Conservation (phyloP, 805 yeast genomes). For the Teunomyces kruisii region DNA sequence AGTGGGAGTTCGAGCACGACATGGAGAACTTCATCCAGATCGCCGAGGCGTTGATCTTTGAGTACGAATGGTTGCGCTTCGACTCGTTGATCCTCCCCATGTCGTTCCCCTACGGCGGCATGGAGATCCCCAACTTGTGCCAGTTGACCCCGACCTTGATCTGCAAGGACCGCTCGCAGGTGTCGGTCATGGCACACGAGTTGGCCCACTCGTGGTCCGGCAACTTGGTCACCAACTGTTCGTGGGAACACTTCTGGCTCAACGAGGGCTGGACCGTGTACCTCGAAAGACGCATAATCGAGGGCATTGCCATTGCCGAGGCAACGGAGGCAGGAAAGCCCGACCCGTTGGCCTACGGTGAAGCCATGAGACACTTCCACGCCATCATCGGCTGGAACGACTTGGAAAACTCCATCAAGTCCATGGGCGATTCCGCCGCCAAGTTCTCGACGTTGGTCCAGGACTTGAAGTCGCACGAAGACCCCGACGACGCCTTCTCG, state of each 20-base stretch:
- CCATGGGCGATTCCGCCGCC: constrained; percentile 39
- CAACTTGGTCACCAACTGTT: constrained; percentile 34
- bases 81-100: constrained; percentile 35
- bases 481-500: constrained; percentile 34
- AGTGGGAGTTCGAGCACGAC: constrained; percentile 37
- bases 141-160: constrained; percentile 36
- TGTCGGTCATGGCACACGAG: constrained; percentile 36
- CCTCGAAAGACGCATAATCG: constrained; percentile 33
- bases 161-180: constrained; percentile 34
- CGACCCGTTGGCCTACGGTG: constrained; percentile 26
- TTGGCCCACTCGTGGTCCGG: constrained; percentile 42
- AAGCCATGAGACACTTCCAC: constrained; percentile 29
- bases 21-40: constrained; percentile 34
- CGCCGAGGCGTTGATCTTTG: constrained; percentile 33
- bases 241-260: constrained; percentile 41
- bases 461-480: constrained; percentile 58
- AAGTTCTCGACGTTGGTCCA: constrained; percentile 68
- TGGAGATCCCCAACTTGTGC: constrained; percentile 38
- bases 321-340: constrained; percentile 10
- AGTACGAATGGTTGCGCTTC: constrained; percentile 34
- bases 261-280: constrained; percentile 41
- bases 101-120: constrained; percentile 39
- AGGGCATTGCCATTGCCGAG: constrained; percentile 23
- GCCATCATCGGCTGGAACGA: constrained; percentile 34
- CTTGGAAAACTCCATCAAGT: constrained; percentile 23